phyloP scores from a whole-genome alignment of 2,329 filamentous ascomycete species.

The Pseudogymnoascus verrucosus region DNA sequence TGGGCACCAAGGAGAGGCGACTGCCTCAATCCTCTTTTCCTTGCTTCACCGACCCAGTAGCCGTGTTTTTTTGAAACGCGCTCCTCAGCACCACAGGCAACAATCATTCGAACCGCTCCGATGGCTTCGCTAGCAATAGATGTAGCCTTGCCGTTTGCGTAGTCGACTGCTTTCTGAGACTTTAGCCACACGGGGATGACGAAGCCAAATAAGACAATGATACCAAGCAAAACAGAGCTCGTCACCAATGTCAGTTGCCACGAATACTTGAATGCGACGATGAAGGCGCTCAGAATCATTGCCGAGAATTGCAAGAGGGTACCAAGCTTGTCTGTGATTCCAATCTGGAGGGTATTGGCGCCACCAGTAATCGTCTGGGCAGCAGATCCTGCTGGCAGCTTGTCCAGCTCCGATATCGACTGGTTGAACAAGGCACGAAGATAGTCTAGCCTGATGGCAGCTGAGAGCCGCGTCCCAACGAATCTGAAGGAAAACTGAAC shows the following conservation, averaged over 20 bases:
- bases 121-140: slow-evolving; percentile 55
- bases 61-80: slow-evolving; percentile 46
- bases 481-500: slow-evolving; percentile 49
- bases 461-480: slow-evolving; percentile 54
- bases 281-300: slow-evolving; percentile 43
- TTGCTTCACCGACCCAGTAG: slow-evolving; percentile 47
- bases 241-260: slow-evolving; percentile 55
- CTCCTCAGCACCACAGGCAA: slow-evolving; percentile 53
- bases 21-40: slow-evolving; percentile 39
- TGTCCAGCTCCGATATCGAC: slow-evolving; percentile 60
- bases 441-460: slow-evolving; percentile 55
- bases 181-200: slow-evolving; percentile 50
- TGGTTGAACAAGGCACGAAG: slow-evolving; percentile 56
- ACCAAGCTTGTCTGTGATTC: slow-evolving; percentile 56
- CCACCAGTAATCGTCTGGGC: slow-evolving; percentile 47
- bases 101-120: slow-evolving; percentile 51
- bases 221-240: slow-evolving; percentile 47
- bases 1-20: slow-evolving; percentile 45
- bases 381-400: slow-evolving; percentile 50
- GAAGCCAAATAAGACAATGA: slow-evolving; percentile 39
- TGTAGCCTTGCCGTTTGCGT: slow-evolving; percentile 48
- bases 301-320: slow-evolving; percentile 48
- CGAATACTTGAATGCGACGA: slow-evolving; percentile 48
- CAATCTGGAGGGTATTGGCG: slow-evolving; percentile 55
- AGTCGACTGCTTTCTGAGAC: slow-evolving; percentile 36